phyloP scores from a whole-genome alignment of 768 basidiomycete species.

The Suillus paluster region DNA sequence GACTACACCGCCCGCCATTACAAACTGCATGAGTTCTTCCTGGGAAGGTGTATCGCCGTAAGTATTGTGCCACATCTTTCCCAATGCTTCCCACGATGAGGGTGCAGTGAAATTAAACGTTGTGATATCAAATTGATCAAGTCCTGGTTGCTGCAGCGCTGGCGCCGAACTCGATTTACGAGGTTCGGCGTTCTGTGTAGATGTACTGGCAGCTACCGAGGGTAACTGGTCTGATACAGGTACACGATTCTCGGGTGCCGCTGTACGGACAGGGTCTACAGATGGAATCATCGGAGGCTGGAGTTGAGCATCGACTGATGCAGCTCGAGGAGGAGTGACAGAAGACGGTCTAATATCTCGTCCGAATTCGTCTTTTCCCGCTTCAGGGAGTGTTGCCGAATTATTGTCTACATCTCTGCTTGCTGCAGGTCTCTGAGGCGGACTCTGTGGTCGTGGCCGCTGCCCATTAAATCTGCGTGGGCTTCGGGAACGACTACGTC shows the following conservation, averaged over 20 bases:
- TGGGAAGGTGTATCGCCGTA: slow-evolving; percentile 71
- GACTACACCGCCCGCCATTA: slow-evolving; percentile 47
- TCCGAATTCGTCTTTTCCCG: slow-evolving; percentile 85
- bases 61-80: slow-evolving; percentile 75
- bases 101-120: slow-evolving; percentile 77
- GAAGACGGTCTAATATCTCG: slow-evolving; percentile 74
- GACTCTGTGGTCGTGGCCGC: slow-evolving; percentile 63
- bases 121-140: slow-evolving; percentile 71
- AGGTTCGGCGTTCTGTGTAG: slow-evolving; percentile 47
- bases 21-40: slow-evolving; percentile 78
- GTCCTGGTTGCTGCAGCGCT: slow-evolving; percentile 46
- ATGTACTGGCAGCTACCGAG: slow-evolving; percentile 61
- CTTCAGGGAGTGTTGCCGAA: slow-evolving; percentile 33
- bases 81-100: slow-evolving; percentile 79
- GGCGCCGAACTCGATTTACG: slow-evolving; percentile 41
- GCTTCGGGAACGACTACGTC: slow-evolving; percentile 76
- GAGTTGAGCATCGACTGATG: slow-evolving; percentile 28
- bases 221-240: slow-evolving; percentile 42
- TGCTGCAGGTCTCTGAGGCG: slow-evolving; percentile 52
- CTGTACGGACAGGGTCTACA: slow-evolving; percentile 48
- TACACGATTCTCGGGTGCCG: slow-evolving; percentile 54
- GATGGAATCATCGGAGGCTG: slow-evolving; percentile 38
- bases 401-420: slow-evolving; percentile 31
- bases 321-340: slow-evolving; percentile 33
- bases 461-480: slow-evolving; percentile 61